A percentile compares a stretch with the other conserved stretches of the same genome.
phyloP scores from a whole-genome alignment of 225 moss, liverwort and hornwort genomes.

The Thuidium tamariscinum region DNA sequence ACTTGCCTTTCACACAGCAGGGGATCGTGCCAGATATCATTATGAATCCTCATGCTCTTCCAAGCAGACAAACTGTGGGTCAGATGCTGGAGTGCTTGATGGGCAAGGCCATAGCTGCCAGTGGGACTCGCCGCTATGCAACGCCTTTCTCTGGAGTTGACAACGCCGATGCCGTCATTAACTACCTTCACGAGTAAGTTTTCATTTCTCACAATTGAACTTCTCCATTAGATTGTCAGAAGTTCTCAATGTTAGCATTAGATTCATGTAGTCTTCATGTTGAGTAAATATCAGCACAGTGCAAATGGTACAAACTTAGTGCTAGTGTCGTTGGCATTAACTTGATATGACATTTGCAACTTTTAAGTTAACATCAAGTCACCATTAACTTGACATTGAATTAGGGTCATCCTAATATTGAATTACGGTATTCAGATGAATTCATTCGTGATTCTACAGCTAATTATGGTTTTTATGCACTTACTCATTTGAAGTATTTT shows the following conservation, averaged over 20 bases:
- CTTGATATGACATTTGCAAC: background rate
- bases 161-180: constrained; percentile 31
- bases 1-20: constrained; percentile 75
- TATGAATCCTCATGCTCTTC: constrained; percentile 95
- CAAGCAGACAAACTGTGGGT: constrained; percentile 88
- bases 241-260: background rate
- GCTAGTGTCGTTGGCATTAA: background rate
- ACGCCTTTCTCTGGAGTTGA: constrained; percentile 61
- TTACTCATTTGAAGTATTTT: background rate
- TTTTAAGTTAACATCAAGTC: background rate
- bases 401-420: background rate
- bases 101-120: constrained; percentile 69
- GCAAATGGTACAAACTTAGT: background rate
- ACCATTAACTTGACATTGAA: background rate
- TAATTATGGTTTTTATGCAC: background rate
- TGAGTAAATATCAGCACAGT: background rate
- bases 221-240: background rate
- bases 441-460: background rate
- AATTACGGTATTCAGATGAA: background rate
- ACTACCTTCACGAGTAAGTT: constrained; percentile 58
- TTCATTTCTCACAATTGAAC: background rate
- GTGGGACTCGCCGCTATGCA: constrained; percentile 48
- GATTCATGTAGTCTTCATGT: background rate
- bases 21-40: constrained; percentile 93
- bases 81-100: constrained; percentile 79